Percentiles rank a stretch among this genome's conserved stretches.
Conservation (phyloP, 2,329 filamentous ascomycete species). For the Pseudonectria foliicola region DNA sequence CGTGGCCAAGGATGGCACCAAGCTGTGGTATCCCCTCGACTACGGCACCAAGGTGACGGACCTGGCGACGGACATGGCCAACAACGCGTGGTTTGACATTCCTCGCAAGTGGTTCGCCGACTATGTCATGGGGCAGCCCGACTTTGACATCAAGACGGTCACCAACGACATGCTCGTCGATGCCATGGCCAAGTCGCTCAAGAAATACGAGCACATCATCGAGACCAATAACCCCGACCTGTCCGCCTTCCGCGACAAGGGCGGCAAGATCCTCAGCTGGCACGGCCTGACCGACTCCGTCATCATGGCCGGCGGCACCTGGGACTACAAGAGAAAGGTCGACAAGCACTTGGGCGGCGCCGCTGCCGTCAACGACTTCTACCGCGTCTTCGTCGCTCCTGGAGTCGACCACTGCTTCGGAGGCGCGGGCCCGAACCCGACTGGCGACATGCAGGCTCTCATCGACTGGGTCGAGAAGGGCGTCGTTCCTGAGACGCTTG, state of each 20-base stretch:
- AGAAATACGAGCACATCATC: slow-evolving; percentile 14
- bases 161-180: slow-evolving; percentile 4
- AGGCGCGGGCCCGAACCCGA: slow-evolving; percentile 1
- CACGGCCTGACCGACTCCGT: slow-evolving; percentile 34
- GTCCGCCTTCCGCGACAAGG: slow-evolving; percentile 21
- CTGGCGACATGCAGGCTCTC: slow-evolving; percentile 20
- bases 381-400: slow-evolving; percentile 42
- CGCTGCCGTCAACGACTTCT: slow-evolving; percentile 37
- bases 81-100: slow-evolving; percentile 9
- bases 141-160: slow-evolving; percentile 14
- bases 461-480: slow-evolving; percentile 32
- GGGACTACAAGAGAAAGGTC: slow-evolving; percentile 27
- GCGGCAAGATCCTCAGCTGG: slow-evolving; percentile 36
- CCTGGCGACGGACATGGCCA: not conserved
- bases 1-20: not conserved
- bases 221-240: slow-evolving; percentile 24
- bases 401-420: slow-evolving; percentile 42
- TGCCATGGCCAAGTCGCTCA: slow-evolving; percentile 11
- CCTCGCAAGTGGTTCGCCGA: slow-evolving; percentile 15
- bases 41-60: slow-evolving; percentile 3
- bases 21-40: not conserved
- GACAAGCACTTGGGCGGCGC: slow-evolving; percentile 28
- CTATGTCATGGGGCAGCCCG: slow-evolving; percentile 22
- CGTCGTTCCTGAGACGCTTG: not conserved
- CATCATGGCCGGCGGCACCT: slow-evolving; percentile 25